Evolutionary conservation across 1,284 basidiomycete genomes (phyloP).

Genomic region (Inonotus hispidus): DNA sequence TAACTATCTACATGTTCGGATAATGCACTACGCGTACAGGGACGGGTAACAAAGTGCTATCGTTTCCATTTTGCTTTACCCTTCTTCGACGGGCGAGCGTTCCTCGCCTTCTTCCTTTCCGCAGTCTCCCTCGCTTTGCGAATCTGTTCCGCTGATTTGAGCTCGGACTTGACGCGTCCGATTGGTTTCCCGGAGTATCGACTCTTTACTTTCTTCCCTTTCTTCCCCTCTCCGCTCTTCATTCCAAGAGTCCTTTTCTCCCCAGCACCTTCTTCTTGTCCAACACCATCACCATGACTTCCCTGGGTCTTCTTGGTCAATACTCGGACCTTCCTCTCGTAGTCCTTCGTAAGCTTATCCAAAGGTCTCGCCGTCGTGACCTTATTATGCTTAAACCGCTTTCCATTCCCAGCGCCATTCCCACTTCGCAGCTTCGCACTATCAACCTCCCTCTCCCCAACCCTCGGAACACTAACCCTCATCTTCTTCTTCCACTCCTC

Average conservation of each 20-base stretch:
- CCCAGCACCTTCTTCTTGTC: slow-evolving; percentile 14
- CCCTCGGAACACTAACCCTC: slow-evolving; percentile 64
- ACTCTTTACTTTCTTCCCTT: slow-evolving; percentile 29
- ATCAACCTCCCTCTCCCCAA: slow-evolving; percentile 74
- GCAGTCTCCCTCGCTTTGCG: slow-evolving; percentile 61
- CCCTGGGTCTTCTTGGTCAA: slow-evolving; percentile 47
- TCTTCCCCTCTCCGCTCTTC: slow-evolving; percentile 25
- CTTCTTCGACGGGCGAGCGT: slow-evolving; percentile 59
- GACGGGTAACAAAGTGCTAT: slow-evolving; percentile 7
- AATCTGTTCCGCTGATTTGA: slow-evolving; percentile 83
- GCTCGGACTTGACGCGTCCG: slow-evolving; percentile 65
- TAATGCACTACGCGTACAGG: too few relatives aligned
- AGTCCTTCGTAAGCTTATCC: slow-evolving; percentile 61
- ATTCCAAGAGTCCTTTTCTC: slow-evolving; percentile 18
- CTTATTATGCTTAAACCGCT: slow-evolving; percentile 66
- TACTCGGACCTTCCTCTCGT: slow-evolving; percentile 65
- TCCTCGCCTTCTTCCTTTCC: slow-evolving; percentile 67
- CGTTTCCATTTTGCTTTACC: slow-evolving; percentile 47
- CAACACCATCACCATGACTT: slow-evolving; percentile 24
- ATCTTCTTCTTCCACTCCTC: slow-evolving; percentile 91
- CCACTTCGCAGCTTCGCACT: slow-evolving; percentile 27
- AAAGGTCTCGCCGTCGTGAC: slow-evolving; percentile 60
- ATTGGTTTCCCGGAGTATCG: slow-evolving; percentile 56
- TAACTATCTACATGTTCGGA: too few relatives aligned
- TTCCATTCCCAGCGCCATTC: slow-evolving; percentile 35